Evolutionary conservation across 106 monocot species (phyloP).

Genomic region (Dactylorhiza incarnata): DNA sequence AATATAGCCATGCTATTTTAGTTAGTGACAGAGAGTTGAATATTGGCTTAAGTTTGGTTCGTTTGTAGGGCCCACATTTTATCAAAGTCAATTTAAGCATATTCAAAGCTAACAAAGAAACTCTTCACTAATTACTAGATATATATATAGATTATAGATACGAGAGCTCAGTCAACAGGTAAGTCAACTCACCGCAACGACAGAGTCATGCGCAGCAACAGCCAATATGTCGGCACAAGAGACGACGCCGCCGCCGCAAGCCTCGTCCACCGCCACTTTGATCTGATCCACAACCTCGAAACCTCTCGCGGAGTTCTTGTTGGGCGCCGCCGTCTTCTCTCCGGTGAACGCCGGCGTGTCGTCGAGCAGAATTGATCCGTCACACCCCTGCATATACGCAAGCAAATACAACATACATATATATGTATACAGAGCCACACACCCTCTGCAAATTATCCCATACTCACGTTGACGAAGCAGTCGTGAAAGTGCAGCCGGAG

Average conservation of each 20-base stretch:
- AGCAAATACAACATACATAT: neutral
- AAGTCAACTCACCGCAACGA: slow-evolving; percentile 18
- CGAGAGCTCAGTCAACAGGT: neutral
- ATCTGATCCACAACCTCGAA: slow-evolving; percentile 47
- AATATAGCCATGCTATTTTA: too few relatives aligned
- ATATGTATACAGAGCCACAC: too few relatives aligned
- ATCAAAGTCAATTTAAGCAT: neutral
- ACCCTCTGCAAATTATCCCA: too few relatives aligned
- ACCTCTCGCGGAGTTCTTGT: slow-evolving; percentile 41
- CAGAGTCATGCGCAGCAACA: slow-evolving; percentile 42
- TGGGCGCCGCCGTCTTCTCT: slow-evolving; percentile 22
- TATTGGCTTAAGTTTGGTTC: too few relatives aligned
- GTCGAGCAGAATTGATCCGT: slow-evolving; percentile 26
- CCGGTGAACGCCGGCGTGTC: slow-evolving; percentile 18
- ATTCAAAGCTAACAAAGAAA: neutral
- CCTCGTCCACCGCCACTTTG: slow-evolving; percentile 22
- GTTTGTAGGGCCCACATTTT: too few relatives aligned
- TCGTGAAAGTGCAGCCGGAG: neutral
- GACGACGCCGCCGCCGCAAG: slow-evolving; percentile 21
- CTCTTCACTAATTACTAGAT: too few relatives aligned
- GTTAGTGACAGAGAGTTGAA: too few relatives aligned
- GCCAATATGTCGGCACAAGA: slow-evolving; percentile 62
- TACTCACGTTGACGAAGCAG: slow-evolving; percentile 13
- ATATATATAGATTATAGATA: too few relatives aligned
- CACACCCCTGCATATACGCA: slow-evolving; percentile 24